A percentile compares a stretch with the other conserved stretches of the same genome.
These are phyloP conservation scores for Moesziomyces sp. DNA, from an alignment of 1,284 basidiomycete species.

Conservation along the genomic window DNA sequence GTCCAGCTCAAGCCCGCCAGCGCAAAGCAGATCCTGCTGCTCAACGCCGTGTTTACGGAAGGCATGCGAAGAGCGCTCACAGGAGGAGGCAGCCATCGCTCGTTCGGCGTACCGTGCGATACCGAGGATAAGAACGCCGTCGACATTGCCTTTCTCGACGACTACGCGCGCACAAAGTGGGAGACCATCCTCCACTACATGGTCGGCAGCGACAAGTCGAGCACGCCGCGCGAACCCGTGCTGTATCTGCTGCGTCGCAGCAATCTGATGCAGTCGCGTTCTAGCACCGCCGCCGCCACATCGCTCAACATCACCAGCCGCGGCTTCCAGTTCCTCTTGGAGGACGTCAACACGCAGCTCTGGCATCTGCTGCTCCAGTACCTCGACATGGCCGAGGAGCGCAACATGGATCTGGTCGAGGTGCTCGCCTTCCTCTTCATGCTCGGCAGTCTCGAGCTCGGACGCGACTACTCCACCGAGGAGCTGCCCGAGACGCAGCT, in stretches of 20 bases:
- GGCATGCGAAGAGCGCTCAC: slow-evolving; percentile 67
- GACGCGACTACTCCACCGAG: slow-evolving; percentile 79
- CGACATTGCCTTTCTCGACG: slow-evolving; percentile 78
- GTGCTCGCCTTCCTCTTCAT: slow-evolving; percentile 89
- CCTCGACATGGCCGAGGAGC: slow-evolving; percentile 62
- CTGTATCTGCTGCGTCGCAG: slow-evolving; percentile 83
- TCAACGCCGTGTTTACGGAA: slow-evolving; percentile 60
- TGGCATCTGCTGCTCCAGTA: slow-evolving; percentile 96
- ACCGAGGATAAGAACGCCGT: slow-evolving; percentile 68
- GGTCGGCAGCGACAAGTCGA: slow-evolving; percentile 85
- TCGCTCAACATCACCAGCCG: slow-evolving; percentile 82
- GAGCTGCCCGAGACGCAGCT: slow-evolving; percentile 82
- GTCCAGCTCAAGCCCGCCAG: slow-evolving; percentile 33
- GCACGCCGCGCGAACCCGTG: slow-evolving; percentile 82
- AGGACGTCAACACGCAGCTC: slow-evolving; percentile 95
- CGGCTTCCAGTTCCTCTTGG: slow-evolving; percentile 96
- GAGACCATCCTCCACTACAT: slow-evolving; percentile 98
- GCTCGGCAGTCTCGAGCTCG: slow-evolving; percentile 61
- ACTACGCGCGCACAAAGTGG: slow-evolving; percentile 90
- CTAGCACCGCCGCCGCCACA: slow-evolving; percentile 4
- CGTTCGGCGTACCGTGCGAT: slow-evolving; percentile 86
- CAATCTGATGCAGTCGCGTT: slow-evolving; percentile 77
- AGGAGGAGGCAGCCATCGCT: slow-evolving; percentile 82
- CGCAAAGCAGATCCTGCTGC: slow-evolving; percentile 68
- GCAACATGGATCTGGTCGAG: slow-evolving; percentile 84